Evolutionary conservation across 2,329 filamentous ascomycete genomes (phyloP).

Genomic region (Trichoderma hamatum): DNA sequence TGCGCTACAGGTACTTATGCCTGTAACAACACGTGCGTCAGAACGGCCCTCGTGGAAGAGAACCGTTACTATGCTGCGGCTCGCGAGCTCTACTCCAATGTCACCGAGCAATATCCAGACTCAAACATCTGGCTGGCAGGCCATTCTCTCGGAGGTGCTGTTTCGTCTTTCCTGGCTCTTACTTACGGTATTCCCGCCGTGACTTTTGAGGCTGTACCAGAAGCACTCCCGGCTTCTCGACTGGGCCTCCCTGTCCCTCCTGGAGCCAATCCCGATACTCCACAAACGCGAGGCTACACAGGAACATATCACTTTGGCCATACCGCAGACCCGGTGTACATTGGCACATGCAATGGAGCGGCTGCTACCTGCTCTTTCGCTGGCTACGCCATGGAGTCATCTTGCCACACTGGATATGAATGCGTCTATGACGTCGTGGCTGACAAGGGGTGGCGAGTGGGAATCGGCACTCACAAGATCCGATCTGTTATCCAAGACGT

Average conservation of each 20-base stretch:
- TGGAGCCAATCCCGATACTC: conserved; percentile 69
- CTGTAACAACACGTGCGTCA: conserved; percentile 90
- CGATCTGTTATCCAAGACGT: conserved; percentile 85
- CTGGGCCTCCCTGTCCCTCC: conserved; percentile 86
- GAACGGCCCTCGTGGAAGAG: conserved; percentile 73
- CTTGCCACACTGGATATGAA: conserved; percentile 86
- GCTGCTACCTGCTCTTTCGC: conserved; percentile 87
- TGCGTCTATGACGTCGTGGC: conserved; percentile 92
- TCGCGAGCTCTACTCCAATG: conserved; percentile 87
- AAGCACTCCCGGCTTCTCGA: conserved; percentile 81
- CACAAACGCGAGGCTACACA: conserved; percentile 72
- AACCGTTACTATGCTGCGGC: conserved; percentile 91
- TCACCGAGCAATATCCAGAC: conserved; percentile 83
- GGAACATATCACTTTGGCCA: conserved; percentile 91
- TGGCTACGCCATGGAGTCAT: conserved; percentile 89
- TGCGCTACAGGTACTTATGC: conserved; percentile 85
- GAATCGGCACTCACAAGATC: conserved; percentile 89
- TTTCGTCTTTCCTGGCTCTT: conserved; percentile 83
- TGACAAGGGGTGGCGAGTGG: conserved; percentile 90
- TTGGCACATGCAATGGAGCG: conserved; percentile 89
- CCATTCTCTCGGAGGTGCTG: conserved; percentile 88
- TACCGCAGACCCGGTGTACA: conserved; percentile 92
- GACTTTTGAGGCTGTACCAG: conserved; percentile 90
- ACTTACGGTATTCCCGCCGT: conserved; percentile 91
- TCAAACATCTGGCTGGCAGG: conserved; percentile 88